Evolutionary conservation across 495 filamentous ascomycete species (phyloP).

Genomic region (Aspergillus asperescens): DNA sequence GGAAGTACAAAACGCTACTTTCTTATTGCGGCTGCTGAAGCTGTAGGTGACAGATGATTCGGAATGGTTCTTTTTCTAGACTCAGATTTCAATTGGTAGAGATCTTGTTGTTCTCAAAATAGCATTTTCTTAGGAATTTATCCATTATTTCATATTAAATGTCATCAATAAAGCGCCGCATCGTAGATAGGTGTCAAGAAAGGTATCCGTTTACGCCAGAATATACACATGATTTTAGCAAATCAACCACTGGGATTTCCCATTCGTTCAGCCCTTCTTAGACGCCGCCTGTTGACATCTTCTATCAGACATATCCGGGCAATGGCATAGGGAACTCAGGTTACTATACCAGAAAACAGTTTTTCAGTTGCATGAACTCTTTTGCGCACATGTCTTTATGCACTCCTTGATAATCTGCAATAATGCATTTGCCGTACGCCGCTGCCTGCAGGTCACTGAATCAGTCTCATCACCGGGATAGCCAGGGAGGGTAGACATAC

Average conservation of each 20-base stretch:
- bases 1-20: conserved; percentile 81
- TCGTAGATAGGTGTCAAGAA: neutral
- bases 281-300: conserved; percentile 30
- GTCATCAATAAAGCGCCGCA: neutral
- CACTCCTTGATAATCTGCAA: conserved; percentile 84
- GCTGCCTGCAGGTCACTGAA: conserved; percentile 54
- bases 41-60: conserved; percentile 52
- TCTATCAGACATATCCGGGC: conserved; percentile 1
- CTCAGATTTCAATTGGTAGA: neutral
- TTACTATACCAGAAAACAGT: conserved; percentile 75
- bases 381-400: conserved; percentile 85
- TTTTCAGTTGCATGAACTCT: conserved; percentile 81
- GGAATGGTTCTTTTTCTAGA: neutral
- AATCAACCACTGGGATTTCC: too few relatives aligned
- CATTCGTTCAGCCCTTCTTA: conserved; percentile 30
- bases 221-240: neutral
- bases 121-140: conserved; percentile 1
- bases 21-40: conserved; percentile 76
- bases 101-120: conserved; percentile 9
- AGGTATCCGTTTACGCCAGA: conserved; percentile 2
- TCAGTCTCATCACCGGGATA: conserved; percentile 4
- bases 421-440: conserved; percentile 86
- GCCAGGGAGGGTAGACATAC: conserved; percentile 39
- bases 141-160: neutral
- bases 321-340: neutral